phyloP scores from a whole-genome alignment of 192 early-diverging fungal genomes.

The Gamsiella multidivaricata region DNA sequence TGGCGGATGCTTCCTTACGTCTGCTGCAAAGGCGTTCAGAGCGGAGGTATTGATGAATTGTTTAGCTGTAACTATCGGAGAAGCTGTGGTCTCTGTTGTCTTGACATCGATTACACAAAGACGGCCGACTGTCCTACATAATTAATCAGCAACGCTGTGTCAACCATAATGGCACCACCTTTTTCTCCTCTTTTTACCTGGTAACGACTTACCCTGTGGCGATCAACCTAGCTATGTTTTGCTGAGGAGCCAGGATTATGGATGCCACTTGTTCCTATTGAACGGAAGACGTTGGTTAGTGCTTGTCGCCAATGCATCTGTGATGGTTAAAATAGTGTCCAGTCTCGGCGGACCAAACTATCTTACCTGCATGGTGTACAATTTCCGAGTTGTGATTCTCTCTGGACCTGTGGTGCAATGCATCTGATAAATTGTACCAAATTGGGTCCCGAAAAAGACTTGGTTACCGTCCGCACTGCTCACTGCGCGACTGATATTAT shows the following conservation, averaged over 20 bases:
- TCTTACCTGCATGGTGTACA: background rate
- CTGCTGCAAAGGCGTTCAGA: background rate
- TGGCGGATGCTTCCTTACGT: too few relatives aligned
- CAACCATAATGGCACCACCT: too few relatives aligned
- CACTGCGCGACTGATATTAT: background rate
- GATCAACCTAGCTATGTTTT: background rate
- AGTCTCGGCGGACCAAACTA: background rate
- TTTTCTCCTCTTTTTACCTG: too few relatives aligned
- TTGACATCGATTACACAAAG: background rate
- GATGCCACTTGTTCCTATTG: background rate
- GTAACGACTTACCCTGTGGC: conserved; percentile 8
- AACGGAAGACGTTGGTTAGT: too few relatives aligned
- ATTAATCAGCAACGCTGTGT: too few relatives aligned
- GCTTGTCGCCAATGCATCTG: background rate
- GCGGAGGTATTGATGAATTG: background rate
- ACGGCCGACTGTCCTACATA: background rate
- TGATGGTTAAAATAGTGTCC: background rate
- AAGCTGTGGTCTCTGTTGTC: background rate
- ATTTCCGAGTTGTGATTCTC: background rate
- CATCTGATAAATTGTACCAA: background rate
- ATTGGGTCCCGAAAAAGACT: background rate
- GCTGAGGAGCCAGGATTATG: background rate
- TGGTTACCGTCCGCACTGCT: too few relatives aligned
- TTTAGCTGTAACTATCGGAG: background rate
- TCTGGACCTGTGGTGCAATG: background rate